These are phyloP conservation scores for Saturnispora sekii DNA, from an alignment of 805 yeast species.

Conservation along the genomic window DNA sequence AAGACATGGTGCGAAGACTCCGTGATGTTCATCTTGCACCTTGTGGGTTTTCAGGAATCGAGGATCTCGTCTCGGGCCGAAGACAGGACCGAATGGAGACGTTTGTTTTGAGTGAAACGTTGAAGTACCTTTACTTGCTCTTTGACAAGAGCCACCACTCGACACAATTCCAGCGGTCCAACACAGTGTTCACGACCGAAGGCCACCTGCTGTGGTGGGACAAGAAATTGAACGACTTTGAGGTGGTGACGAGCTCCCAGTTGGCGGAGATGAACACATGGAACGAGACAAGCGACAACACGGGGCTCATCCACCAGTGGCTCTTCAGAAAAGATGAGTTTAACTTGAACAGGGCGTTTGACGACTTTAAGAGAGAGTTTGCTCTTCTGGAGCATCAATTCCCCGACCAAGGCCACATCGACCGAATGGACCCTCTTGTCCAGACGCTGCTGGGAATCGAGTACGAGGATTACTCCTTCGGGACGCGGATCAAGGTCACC, in stretches of 20 bases:
- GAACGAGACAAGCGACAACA: background rate
- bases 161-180: constrained; percentile 18
- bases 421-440: background rate
- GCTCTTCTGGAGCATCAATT: constrained; percentile 1
- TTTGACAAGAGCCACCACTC: constrained; percentile 45
- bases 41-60: constrained; percentile 79
- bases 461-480: background rate
- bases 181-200: constrained; percentile 65
- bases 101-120: constrained; percentile 79
- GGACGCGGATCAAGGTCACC: background rate
- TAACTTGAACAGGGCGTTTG: constrained; percentile 11
- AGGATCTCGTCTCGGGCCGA: constrained; percentile 53
- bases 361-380: constrained; percentile 10
- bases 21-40: constrained; percentile 40
- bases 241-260: constrained; percentile 15
- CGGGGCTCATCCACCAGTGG: too few relatives aligned
- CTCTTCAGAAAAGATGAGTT: background rate
- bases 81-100: constrained; percentile 83
- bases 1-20: constrained; percentile 47
- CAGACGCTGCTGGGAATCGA: background rate
- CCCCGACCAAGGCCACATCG: background rate
- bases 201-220: constrained; percentile 85
- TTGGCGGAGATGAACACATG: constrained; percentile 7
- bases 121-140: constrained; percentile 70
- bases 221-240: constrained; percentile 16